A percentile compares a stretch with the other conserved stretches of the same genome.
phyloP scores from a whole-genome alignment of 2,329 filamentous ascomycete species.

The Ambrosiella beaveri region DNA sequence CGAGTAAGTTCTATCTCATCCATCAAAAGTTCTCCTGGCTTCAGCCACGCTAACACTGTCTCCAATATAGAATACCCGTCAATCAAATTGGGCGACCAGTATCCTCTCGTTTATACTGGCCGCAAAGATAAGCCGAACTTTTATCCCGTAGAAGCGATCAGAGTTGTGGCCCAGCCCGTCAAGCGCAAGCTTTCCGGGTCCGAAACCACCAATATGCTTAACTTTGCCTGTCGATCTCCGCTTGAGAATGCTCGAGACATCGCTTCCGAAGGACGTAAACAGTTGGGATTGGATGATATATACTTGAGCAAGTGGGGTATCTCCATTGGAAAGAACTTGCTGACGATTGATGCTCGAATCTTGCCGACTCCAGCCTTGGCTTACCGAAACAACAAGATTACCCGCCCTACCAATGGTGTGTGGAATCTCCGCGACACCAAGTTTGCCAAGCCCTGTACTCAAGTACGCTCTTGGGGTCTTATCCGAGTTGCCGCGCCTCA shows the following conservation, averaged over 20 bases:
- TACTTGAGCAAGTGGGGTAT: constrained; percentile 43
- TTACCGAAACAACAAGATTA: constrained; percentile 28
- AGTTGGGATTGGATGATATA: constrained; percentile 38
- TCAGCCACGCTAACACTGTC: background rate
- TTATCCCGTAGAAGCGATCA: constrained; percentile 48
- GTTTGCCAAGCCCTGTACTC: constrained; percentile 33
- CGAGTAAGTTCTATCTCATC: constrained; percentile 22
- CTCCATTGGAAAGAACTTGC: constrained; percentile 38
- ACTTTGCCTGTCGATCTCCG: constrained; percentile 52
- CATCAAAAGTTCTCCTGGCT: background rate
- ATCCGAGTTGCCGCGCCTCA: constrained; percentile 22
- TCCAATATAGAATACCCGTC: constrained; percentile 20
- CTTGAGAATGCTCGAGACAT: constrained; percentile 51
- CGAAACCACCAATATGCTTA: constrained; percentile 54
- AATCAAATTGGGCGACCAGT: constrained; percentile 19
- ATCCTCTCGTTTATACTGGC: constrained; percentile 52
- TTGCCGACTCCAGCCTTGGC: constrained; percentile 40
- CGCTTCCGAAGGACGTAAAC: constrained; percentile 33
- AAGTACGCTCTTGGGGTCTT: constrained; percentile 34
- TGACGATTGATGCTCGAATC: constrained; percentile 58
- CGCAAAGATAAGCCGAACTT: constrained; percentile 39
- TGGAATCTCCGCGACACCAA: constrained; percentile 52
- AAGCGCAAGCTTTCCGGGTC: constrained; percentile 36
- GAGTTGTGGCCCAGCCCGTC: constrained; percentile 43
- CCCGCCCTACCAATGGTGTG: constrained; percentile 31